Conservation (phyloP, 148 eudicot species). For the Persicaria maculosa region DNA sequence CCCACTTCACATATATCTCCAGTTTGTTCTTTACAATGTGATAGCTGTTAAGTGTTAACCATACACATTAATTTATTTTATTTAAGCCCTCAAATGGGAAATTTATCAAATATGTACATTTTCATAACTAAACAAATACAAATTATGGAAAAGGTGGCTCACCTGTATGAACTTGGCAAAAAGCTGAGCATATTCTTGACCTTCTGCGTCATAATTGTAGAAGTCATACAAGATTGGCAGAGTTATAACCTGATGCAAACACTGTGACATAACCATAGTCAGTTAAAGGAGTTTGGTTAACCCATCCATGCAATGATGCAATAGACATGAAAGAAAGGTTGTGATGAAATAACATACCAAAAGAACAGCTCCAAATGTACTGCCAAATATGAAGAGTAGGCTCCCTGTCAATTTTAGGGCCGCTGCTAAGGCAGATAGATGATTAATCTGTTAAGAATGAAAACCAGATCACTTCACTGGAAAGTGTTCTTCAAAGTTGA, state of each 20-base stretch:
- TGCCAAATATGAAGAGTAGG: conserved; percentile 63
- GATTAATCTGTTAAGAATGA: conserved; percentile 42
- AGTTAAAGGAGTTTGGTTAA: background rate
- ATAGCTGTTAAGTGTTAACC: background rate
- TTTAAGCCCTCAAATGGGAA: background rate
- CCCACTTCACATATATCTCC: background rate
- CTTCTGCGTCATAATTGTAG: conserved; percentile 78
- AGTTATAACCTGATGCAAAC: conserved; percentile 63
- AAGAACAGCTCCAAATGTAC: conserved; percentile 65
- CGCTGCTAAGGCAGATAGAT: conserved; percentile 51
- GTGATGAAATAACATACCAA: conserved; percentile 34
- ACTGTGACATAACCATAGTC: conserved; percentile 27
- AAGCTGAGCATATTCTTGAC: conserved; percentile 54
- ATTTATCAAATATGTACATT: background rate
- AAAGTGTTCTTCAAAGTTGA: background rate
- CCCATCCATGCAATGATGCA: background rate
- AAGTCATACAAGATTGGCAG: conserved; percentile 77
- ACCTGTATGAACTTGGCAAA: conserved; percentile 79
- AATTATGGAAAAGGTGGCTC: background rate
- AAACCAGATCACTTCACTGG: background rate
- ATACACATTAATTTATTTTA: no score
- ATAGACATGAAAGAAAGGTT: background rate
- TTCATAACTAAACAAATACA: background rate
- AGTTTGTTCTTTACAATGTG: background rate
- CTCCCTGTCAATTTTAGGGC: conserved; percentile 67